phyloP scores from a whole-genome alignment of 768 basidiomycete genomes.

The Leccinum pellstonianum region DNA sequence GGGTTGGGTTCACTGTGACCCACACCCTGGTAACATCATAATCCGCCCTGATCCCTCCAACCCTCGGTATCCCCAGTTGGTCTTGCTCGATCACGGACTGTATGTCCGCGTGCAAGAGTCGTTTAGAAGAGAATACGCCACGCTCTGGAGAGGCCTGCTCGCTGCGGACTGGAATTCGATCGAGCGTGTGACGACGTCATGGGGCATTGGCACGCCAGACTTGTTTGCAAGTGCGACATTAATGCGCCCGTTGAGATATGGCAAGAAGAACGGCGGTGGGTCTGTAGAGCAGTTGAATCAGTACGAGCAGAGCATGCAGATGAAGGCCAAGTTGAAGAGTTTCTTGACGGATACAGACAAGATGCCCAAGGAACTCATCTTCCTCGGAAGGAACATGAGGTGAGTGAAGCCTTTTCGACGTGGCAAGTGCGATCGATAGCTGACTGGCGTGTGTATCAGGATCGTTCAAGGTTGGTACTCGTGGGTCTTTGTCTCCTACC shows the following conservation, averaged over 20 bases:
- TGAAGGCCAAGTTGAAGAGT: conserved; percentile 64
- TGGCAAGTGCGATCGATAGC: not conserved
- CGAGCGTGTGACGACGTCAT: conserved; percentile 49
- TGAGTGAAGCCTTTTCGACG: conserved; percentile 19
- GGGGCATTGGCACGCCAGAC: conserved; percentile 74
- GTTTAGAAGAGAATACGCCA: conserved; percentile 76
- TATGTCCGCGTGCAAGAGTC: conserved; percentile 70
- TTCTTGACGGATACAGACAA: conserved; percentile 74
- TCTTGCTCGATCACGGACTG: conserved; percentile 90
- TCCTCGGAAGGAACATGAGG: conserved; percentile 78
- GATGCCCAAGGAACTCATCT: conserved; percentile 76
- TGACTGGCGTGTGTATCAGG: not conserved
- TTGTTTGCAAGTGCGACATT: conserved; percentile 46
- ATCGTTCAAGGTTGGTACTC: conserved; percentile 37
- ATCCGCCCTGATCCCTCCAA: conserved; percentile 47
- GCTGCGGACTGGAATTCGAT: conserved; percentile 54
- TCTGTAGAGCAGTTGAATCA: too few species aligned
- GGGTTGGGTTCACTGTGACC: conserved; percentile 86
- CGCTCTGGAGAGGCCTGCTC: conserved; percentile 72
- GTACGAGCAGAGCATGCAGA: conserved; percentile 65
- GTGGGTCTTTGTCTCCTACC: too few species aligned
- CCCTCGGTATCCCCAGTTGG: conserved; percentile 51
- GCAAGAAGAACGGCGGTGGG: too few species aligned
- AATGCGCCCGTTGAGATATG: too few species aligned
- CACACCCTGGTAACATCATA: conserved; percentile 77